Evolutionary conservation across 768 basidiomycete species (phyloP).

Genomic region (Suillus cothurnatus): DNA sequence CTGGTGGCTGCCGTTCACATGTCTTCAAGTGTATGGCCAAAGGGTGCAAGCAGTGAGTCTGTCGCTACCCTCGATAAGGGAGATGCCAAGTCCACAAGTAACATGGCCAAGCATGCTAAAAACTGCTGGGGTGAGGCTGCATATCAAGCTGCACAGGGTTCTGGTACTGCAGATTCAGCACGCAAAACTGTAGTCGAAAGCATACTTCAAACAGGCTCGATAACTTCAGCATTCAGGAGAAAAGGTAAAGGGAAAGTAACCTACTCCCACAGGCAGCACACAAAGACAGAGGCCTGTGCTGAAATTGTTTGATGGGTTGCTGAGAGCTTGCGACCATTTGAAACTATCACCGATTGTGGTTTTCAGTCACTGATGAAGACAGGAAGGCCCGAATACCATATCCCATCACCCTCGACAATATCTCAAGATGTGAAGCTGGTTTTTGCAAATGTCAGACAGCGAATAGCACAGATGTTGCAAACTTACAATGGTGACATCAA

Average conservation of each 20-base stretch:
- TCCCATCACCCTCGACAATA: no score
- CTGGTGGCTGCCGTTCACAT: slow-evolving; percentile 20
- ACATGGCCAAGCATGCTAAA: slow-evolving; percentile 30
- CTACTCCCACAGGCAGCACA: slow-evolving; percentile 30
- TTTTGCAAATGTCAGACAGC: no score
- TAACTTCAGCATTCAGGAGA: slow-evolving; percentile 30
- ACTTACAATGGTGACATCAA: no score
- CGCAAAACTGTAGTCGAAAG: background rate
- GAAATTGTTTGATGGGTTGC: no score
- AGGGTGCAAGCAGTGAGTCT: slow-evolving; percentile 18
- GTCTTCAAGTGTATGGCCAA: slow-evolving; percentile 26
- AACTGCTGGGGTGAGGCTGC: slow-evolving; percentile 31
- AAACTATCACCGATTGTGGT: no score
- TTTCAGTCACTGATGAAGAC: no score
- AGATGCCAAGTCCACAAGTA: slow-evolving; percentile 31
- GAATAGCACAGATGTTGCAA: no score
- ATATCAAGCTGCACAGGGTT: background rate
- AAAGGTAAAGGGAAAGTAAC: slow-evolving; percentile 32
- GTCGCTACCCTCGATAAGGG: slow-evolving; percentile 25
- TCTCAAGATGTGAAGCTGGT: no score
- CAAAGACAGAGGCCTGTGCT: background rate
- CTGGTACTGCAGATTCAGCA: background rate
- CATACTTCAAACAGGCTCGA: slow-evolving; percentile 21
- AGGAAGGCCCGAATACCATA: no score
- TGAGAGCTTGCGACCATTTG: no score